Conservation (phyloP, 2,329 filamentous ascomycete genomes). For the Aspergillus fumigatus region DNA sequence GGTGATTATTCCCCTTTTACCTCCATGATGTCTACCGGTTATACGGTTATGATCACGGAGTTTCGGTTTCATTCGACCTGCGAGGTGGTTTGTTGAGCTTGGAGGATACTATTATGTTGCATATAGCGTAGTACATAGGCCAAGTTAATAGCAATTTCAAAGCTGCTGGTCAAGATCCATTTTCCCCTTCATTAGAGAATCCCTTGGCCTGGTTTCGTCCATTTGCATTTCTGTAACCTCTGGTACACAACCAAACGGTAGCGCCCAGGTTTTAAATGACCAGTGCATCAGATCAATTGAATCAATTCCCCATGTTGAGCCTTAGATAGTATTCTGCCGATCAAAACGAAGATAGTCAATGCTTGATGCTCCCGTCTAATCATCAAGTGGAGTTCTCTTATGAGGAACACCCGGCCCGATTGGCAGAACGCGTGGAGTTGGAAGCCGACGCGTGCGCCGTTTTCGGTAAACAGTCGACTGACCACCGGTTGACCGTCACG, state of each 20-base stretch:
- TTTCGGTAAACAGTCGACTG: slow-evolving; percentile 5
- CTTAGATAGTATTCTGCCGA: background rate
- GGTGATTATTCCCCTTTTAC: slow-evolving; percentile 16
- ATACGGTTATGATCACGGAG: background rate
- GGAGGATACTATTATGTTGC: background rate
- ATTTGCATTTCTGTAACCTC: background rate
- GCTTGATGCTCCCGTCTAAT: background rate
- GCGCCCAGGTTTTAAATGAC: background rate
- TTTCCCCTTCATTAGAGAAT: background rate
- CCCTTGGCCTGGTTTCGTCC: background rate
- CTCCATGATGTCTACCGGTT: slow-evolving; percentile 1
- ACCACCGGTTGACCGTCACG: background rate
- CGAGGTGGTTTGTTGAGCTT: background rate
- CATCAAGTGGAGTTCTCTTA: background rate
- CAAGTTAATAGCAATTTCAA: background rate
- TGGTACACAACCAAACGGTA: background rate
- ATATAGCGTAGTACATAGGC: background rate
- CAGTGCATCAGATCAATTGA: background rate
- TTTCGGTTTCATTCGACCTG: background rate
- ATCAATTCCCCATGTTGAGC: background rate
- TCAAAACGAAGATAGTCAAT: background rate
- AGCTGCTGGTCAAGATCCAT: background rate
- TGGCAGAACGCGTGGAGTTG: background rate
- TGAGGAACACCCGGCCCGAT: background rate
- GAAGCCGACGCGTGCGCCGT: slow-evolving; percentile 1